phyloP scores from a whole-genome alignment of 306 rosid species.

The Acmispon strigosus region DNA sequence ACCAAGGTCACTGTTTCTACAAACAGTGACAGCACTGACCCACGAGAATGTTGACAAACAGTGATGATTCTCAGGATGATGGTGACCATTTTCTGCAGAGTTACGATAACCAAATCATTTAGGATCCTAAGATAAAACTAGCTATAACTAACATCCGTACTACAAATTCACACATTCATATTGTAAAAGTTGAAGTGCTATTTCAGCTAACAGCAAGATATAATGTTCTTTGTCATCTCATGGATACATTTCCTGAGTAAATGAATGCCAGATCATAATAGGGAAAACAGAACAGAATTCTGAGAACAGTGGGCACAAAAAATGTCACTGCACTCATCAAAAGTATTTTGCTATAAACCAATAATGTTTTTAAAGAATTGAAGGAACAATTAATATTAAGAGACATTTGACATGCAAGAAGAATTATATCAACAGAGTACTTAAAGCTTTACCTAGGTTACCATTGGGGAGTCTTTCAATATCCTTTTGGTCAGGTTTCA shows the following conservation, averaged over 20 bases:
- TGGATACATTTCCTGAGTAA: background rate
- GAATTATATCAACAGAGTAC: background rate
- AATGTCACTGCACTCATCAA: background rate
- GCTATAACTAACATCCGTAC: background rate
- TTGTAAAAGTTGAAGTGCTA: background rate
- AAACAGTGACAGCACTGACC: slow-evolving; percentile 74
- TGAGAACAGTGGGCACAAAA: background rate
- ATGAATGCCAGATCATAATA: background rate
- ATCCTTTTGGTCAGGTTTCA: slow-evolving; percentile 35
- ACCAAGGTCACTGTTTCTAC: slow-evolving; percentile 85
- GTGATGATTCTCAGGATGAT: slow-evolving; percentile 26
- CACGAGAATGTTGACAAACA: slow-evolving; percentile 60
- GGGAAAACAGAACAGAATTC: background rate
- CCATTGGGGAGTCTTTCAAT: slow-evolving; percentile 54
- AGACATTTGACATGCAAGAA: background rate
- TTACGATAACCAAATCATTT: slow-evolving; percentile 12
- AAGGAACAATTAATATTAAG: background rate
- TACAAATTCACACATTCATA: background rate
- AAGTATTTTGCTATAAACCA: background rate
- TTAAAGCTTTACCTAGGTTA: slow-evolving; percentile 42
- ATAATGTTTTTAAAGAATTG: background rate
- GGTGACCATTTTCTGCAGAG: slow-evolving; percentile 62
- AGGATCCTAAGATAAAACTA: slow-evolving; percentile 13
- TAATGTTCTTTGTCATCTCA: background rate
- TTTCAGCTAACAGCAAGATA: background rate